A percentile compares a stretch with the other conserved stretches of the same genome.
Evolutionary conservation across 2,329 filamentous ascomycete species (phyloP).

Genomic region (Pezicula carpinea): DNA sequence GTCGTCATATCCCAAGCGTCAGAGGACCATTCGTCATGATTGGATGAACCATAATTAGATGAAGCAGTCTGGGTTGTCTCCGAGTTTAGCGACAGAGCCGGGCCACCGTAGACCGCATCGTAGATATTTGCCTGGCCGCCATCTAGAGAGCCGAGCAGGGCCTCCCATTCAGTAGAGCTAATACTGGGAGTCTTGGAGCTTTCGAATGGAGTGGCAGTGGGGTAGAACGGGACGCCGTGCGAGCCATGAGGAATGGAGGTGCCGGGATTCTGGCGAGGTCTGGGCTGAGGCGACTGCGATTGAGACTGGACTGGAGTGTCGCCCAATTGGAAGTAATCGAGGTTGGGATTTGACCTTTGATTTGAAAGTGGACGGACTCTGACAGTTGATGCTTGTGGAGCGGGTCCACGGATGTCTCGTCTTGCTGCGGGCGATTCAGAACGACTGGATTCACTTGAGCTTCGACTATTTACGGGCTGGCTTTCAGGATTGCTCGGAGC

Average conservation of each 20-base stretch:
- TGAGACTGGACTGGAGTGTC: constrained; percentile 43
- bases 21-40: constrained; percentile 46
- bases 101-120: constrained; percentile 73
- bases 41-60: constrained; percentile 15
- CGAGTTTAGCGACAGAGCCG: constrained; percentile 29
- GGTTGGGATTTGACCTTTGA: constrained; percentile 36
- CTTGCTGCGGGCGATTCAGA: constrained; percentile 31
- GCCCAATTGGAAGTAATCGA: constrained; percentile 55
- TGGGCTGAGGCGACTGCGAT: constrained; percentile 41
- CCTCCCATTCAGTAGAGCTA: constrained; percentile 74
- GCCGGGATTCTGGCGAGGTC: constrained; percentile 35
- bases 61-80: background rate
- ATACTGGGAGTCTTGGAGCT: constrained; percentile 40
- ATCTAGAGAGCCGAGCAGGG: constrained; percentile 73
- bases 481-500: constrained; percentile 14
- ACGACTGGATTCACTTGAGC: constrained; percentile 17
- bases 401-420: constrained; percentile 32
- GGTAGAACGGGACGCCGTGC: constrained; percentile 26
- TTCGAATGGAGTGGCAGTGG: constrained; percentile 29
- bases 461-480: constrained; percentile 11
- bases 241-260: background rate
- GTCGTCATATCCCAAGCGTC: constrained; percentile 45
- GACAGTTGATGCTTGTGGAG: constrained; percentile 19
- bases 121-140: constrained; percentile 79
- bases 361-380: constrained; percentile 11